A percentile compares a stretch with the other conserved stretches of the same genome.
These are phyloP conservation scores for Harringtonia lauricola DNA, from an alignment of 2,329 filamentous ascomycete genomes.

Conservation along the genomic window DNA sequence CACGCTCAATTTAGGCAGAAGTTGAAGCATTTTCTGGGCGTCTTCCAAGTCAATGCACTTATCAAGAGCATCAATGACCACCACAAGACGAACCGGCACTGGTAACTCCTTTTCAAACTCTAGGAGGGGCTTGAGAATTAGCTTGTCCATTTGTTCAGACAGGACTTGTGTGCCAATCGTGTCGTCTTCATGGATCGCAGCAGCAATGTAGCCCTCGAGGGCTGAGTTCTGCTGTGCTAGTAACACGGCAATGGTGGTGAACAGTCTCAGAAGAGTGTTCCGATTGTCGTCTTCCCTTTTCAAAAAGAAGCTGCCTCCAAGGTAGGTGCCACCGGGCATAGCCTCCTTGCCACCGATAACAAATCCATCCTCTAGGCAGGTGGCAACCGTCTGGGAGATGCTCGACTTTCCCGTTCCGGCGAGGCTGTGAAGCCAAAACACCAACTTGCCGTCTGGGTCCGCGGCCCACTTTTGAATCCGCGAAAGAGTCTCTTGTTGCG, in stretches of 20 bases:
- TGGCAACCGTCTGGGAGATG: background rate
- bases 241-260: background rate
- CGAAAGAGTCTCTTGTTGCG: background rate
- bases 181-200: background rate
- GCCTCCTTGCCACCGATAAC: background rate
- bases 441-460: background rate
- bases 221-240: background rate
- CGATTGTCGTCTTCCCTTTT: background rate
- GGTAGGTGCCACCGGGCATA: background rate
- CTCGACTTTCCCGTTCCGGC: background rate
- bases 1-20: background rate
- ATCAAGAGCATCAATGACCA: background rate
- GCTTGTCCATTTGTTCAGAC: background rate
- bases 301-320: background rate
- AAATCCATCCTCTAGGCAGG: background rate
- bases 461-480: background rate
- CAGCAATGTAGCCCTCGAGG: background rate
- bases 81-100: background rate
- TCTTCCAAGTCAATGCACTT: background rate
- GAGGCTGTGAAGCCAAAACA: background rate
- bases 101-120: background rate
- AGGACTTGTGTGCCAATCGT: background rate
- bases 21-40: background rate
- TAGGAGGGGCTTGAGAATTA: background rate
- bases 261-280: background rate